Evolutionary conservation across 345 rosid species (phyloP), one percentile per base, ranked within the genome.

Genomic region (Noccaea bulbosa): DNA sequence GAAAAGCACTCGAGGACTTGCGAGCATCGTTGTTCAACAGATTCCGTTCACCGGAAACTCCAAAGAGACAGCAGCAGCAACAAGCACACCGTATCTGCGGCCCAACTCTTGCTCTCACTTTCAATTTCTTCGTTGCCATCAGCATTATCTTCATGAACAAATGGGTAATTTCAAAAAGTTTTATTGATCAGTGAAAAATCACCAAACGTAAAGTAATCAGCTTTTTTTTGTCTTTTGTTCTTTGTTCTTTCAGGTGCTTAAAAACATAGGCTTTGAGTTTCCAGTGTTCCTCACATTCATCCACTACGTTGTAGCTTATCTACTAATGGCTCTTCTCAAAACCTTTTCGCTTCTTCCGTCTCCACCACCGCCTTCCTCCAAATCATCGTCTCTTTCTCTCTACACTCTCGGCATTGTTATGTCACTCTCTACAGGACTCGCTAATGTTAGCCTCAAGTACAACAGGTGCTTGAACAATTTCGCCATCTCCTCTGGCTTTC

Each of bases 381-480:
- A 89, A 79, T 81, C 91, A 0, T 80, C 76, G 16, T 77, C 70
- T 57, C 75, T 91, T 8, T 76, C 86, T 5, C 79, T 94, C 39
- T 84, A 85, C 55, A 80, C 90, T 69, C 92, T 94, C 43, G 99
- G 95, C 9, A 67, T 89, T 52, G 99, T 89, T 4, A 91, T 94
- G 96, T 88, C 96, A 14, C 77, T 94, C 24, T 94, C 97, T 24
- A 94, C 99, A 5, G 99, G 97, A 48, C 93, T 94, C 8, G 99
- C 99, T 78, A 94, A 91, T 78, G 93, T 94, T 63, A 94, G 99
- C 87, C 84, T 94, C 78, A 94, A 88, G 84, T 89, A 91, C 77
- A 94, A 94, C 74, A 94, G 96, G 99, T 94, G 60, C 20, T 71
- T 62, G 37, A 55, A 55, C 6, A 5, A 11, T 0, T 27, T 41